Evolutionary conservation across 768 basidiomycete genomes (phyloP), one percentile per base, ranked within the genome.

Genomic region (Pisolithus tinctorius): DNA sequence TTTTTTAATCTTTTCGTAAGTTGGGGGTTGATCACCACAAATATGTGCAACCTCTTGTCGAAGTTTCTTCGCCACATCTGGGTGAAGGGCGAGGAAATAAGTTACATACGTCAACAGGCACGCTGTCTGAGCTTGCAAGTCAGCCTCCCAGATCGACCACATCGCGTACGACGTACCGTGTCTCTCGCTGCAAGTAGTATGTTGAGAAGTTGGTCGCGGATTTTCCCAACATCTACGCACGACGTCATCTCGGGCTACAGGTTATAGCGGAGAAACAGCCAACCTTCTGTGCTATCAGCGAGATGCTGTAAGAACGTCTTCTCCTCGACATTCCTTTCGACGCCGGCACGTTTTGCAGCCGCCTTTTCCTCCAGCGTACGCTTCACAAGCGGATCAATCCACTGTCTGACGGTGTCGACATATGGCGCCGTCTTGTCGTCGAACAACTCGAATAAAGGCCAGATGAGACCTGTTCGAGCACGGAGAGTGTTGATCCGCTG

Each of bases 121-220:
- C 20, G 87, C 79, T 0, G 88, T 88, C 84, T 86, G 53, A 17
- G 54, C 49, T 41, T 16, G 34, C 50, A 45, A 38, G 47, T 40
- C 42, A 51, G 45, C 54, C 8, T 34, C 14, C 10, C 25, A 27
- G 29, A 36, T 40, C n/a, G 10, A 20, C 6, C 13, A 39, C 41
- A 30, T 1, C 48, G 29, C 41, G 49, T 38, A 42, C 17, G 25
- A 71, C 79, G 44, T 40, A 85, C 86, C 31, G 89, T 90, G 67
- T 93, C 89, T 49, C 89, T 69, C 23, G 86, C 78, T 5, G 89
- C 89, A 10, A 91, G 70, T 2, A 93, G 70, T 64, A 90, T 81
- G 60, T 81, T 91, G 45, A 91, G 73, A 11, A 91, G 66, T 55
- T 92, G 85, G 67, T 91, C 86, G 17, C 85, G 80, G 49, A 93